Evolutionary conservation across 306 rosid species (phyloP), one percentile per base, ranked within the genome.

Genomic region (Cicer chorassanicum): DNA sequence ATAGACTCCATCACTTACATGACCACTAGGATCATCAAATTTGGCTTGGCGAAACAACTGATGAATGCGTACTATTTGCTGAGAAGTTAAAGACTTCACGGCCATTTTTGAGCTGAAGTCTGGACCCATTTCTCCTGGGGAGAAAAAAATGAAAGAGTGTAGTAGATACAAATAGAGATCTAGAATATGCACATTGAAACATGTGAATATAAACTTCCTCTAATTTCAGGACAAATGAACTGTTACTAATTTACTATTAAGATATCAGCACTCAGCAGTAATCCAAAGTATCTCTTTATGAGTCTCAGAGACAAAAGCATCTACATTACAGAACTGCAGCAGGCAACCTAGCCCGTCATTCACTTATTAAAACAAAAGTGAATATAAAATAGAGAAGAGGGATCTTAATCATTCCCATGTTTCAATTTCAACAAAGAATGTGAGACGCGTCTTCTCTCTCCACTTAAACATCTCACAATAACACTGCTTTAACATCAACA

Each of bases 31-130:
- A 77, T 93, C 98, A 82, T 93, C 97, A 82, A 93, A 93, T 82
- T 93, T 93, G 65, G 98, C 98, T 86, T 93, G 98, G 44, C 98
- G 94, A 85, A 93, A 83, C 83, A 93, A 82, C 85, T 93, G 98
- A 87, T 88, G 97, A 74, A 93, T 88, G 64, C 97, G 98, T 64
- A 91, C 98, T 72, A 93, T 6, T 82, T 93, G 98, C 83, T 89
- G 98, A 73, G 97, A 84, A 66, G 94, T 91, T 53, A 93, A 85
- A 82, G 94, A 88, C 82, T 88, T 93, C 61, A 89, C 89, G 36
- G 86, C 74, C 88, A 86, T 86, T 81, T 93, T 93, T 4, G 81
- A 62, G 81, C 74, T 76, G 80, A 93, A 93, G 67, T 93, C 97
- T 8, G 96, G 90, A 60, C 98, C 97, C 97, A 93, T 88, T 89